These are phyloP conservation scores for Entophlyctis luteolus DNA, from an alignment of 192 early-diverging fungal genomes.

Conservation along the genomic window DNA sequence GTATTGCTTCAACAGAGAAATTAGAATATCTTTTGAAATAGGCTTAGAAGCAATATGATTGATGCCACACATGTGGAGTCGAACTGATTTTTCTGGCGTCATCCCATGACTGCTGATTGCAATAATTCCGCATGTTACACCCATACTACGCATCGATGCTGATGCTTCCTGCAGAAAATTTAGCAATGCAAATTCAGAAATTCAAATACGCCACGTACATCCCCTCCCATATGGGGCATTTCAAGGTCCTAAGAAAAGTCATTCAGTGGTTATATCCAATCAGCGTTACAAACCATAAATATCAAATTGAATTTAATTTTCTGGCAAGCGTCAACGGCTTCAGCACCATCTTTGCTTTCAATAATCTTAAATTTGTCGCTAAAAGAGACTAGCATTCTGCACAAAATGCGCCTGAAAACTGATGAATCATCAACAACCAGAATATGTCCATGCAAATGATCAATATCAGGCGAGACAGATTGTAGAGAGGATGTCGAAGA, in stretches of 20 bases:
- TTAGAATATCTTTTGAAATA: slow-evolving; percentile 20
- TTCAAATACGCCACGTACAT: slow-evolving; percentile 7
- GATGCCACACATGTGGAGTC: slow-evolving; percentile 6
- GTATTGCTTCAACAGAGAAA: neutral
- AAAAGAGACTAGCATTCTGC: neutral
- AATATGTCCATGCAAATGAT: slow-evolving; percentile 1
- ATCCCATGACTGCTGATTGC: slow-evolving; percentile 24
- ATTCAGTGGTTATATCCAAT: neutral
- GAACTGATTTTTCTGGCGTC: neutral
- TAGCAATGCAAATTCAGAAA: neutral
- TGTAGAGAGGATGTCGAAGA: neutral
- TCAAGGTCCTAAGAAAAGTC: slow-evolving; percentile 2
- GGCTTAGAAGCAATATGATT: slow-evolving; percentile 22
- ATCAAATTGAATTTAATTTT: slow-evolving; percentile 15
- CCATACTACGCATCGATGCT: neutral
- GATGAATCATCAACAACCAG: slow-evolving; percentile 32
- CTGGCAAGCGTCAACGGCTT: slow-evolving; percentile 17
- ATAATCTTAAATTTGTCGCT: neutral
- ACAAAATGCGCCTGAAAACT: slow-evolving; percentile 25
- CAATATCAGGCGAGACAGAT: neutral
- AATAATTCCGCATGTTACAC: slow-evolving; percentile 18
- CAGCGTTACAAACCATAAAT: neutral
- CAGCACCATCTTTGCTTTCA: slow-evolving; percentile 20
- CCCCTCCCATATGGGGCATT: slow-evolving; percentile 28
- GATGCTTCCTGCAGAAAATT: slow-evolving; percentile 17